These are phyloP conservation scores for Ceratorhiza oryzae-sativae DNA, from an alignment of 1,284 basidiomycete species.

Conservation along the genomic window DNA sequence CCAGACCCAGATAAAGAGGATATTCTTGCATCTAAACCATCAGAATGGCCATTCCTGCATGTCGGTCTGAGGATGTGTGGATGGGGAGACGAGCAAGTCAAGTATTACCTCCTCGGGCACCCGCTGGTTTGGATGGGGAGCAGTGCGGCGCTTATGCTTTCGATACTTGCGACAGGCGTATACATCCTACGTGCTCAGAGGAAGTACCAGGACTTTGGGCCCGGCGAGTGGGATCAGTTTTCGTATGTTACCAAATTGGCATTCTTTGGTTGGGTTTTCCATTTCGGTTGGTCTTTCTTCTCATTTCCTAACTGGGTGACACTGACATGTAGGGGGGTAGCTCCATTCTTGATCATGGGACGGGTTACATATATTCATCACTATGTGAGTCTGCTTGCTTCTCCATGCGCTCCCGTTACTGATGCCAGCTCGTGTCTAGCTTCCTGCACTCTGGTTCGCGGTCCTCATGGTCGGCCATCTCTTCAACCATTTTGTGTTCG, in stretches of 20 bases:
- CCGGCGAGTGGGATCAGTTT: slow-evolving; percentile 93
- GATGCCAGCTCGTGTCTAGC: slow-evolving; percentile 54
- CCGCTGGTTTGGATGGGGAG: slow-evolving; percentile 93
- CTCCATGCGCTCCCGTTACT: neutral
- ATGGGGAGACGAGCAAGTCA: slow-evolving; percentile 87
- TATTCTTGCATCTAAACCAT: slow-evolving; percentile 89
- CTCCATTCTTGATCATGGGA: slow-evolving; percentile 96
- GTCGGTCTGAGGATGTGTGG: slow-evolving; percentile 96
- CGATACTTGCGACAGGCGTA: slow-evolving; percentile 62
- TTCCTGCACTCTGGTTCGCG: slow-evolving; percentile 95
- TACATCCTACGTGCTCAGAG: slow-evolving; percentile 88
- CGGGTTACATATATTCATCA: slow-evolving; percentile 92
- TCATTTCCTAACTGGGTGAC: neutral
- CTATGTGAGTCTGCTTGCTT: slow-evolving; percentile 62
- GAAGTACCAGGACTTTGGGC: slow-evolving; percentile 88
- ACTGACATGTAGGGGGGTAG: slow-evolving; percentile 53
- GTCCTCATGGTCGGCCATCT: slow-evolving; percentile 91
- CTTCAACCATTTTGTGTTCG: slow-evolving; percentile 91
- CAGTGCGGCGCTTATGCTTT: slow-evolving; percentile 69
- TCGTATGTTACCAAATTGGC: slow-evolving; percentile 92
- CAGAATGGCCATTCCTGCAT: slow-evolving; percentile 93
- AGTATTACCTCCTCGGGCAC: slow-evolving; percentile 94
- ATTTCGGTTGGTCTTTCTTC: slow-evolving; percentile 70
- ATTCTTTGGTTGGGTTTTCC: slow-evolving; percentile 90
- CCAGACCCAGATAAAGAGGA: slow-evolving; percentile 99